Evolutionary conservation across 306 rosid genomes (phyloP), one percentile per base, ranked within the genome.

Genomic region (Amphicarpaea edgeworthii): DNA sequence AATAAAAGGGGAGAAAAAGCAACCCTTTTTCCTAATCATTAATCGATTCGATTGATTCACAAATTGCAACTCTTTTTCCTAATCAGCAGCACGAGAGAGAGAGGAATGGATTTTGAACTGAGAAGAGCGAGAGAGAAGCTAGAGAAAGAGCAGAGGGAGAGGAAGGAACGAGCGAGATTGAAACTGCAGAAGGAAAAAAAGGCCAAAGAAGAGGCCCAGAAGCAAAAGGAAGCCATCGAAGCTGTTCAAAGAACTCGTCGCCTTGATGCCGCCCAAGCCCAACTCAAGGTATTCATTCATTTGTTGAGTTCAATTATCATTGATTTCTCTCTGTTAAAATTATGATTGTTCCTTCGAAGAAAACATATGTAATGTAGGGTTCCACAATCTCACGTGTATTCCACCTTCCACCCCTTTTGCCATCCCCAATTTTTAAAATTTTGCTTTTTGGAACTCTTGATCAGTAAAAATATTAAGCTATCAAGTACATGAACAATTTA

Each of bases 121-220:
- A 72, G 97, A 66, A 85, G 92, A 77, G 97, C 99, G 73, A 85
- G 97, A 75, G 99, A 95, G 91, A 95, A 90, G 86, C 85, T 95
- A 64, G 93, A 84, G 64, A 95, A 85, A 76, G 99, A 95, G 84
- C 99, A 95, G 85, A 90, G 69, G 67, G 97, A 88, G 88, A 72
- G 86, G 70, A 85, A 82, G 9, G 82, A 79, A 61, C 75, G 42
- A 66, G 88, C 88, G 12, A 83, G 85, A 81, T 58, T 59, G 83
- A 89, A 68, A 65, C 41, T 80, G 66, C 84, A 79, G n/a, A 89
- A 73, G 81, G 99, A 95, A 79, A 86, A 70, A 62, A 95, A 90
- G 81, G 92, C 91, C 30, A 89, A 81, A 84, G 96, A 78, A 2
- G 96, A 85, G 49, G 90, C 97, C 11, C 71, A 59, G 26, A 86